phyloP scores from a whole-genome alignment of 2,329 filamentous ascomycete species.

The Macrophomina pseudophaseolina region DNA sequence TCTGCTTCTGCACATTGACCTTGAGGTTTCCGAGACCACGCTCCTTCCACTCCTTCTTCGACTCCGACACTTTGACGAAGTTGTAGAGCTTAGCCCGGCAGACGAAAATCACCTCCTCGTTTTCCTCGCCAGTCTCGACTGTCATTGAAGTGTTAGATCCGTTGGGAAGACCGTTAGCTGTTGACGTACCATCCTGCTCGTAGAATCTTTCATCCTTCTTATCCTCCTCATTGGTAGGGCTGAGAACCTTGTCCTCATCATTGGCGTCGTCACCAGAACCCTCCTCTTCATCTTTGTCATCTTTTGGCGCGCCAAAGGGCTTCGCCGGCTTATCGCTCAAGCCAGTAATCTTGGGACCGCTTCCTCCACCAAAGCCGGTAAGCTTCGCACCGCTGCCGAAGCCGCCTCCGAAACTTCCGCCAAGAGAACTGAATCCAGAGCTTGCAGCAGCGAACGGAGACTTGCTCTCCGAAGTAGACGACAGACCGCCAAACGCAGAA shows the following conservation, averaged over 20 bases:
- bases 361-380: constrained; percentile 72
- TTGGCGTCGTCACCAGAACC: constrained; percentile 55
- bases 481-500: constrained; percentile 44
- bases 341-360: constrained; percentile 53
- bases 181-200: constrained; percentile 67
- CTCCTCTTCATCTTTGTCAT: constrained; percentile 63
- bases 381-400: constrained; percentile 55
- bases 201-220: constrained; percentile 65
- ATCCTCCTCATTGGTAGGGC: constrained; percentile 46
- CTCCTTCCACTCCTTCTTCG: constrained; percentile 80
- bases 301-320: constrained; percentile 78
- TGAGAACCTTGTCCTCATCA: constrained; percentile 38
- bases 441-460: constrained; percentile 27
- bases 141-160: constrained; percentile 13
- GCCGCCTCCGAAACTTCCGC: constrained; percentile 45
- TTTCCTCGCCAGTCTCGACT: constrained; percentile 89
- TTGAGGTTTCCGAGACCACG: constrained; percentile 83
- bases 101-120: constrained; percentile 75
- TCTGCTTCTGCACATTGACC: constrained; percentile 62
- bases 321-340: constrained; percentile 66
- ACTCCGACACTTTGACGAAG: constrained; percentile 65
- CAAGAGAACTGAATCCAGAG: constrained; percentile 24
- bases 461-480: constrained; percentile 19
- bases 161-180: constrained; percentile 25
- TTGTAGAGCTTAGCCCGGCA: constrained; percentile 85